Evolutionary conservation across 306 rosid genomes (phyloP).

Genomic region (Gynostemma pentaphyllum): DNA sequence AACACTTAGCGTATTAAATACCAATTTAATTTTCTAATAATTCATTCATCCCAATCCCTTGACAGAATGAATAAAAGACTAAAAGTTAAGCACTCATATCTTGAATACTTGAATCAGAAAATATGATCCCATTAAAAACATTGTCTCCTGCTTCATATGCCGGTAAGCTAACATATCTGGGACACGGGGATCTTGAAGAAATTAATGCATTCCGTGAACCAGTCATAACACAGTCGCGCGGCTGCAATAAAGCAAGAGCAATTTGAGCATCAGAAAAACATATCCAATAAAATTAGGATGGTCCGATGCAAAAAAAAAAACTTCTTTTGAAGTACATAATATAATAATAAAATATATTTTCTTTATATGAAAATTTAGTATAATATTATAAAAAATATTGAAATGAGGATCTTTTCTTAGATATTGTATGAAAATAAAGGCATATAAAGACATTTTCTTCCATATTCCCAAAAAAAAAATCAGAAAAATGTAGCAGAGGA

Average conservation of each 20-base stretch:
- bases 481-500: no score
- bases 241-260: slow-evolving; percentile 32
- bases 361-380: no score
- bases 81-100: background rate
- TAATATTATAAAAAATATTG: no score
- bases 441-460: no score
- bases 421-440: no score
- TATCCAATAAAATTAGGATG: background rate
- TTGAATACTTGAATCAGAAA: background rate
- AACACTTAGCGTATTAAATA: no score
- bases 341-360: no score
- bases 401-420: no score
- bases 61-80: no score
- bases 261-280: background rate
- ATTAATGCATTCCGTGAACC: slow-evolving; percentile 29
- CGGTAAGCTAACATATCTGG: slow-evolving; percentile 66
- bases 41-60: no score
- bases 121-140: background rate
- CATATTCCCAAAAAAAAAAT: no score
- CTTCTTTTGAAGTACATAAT: background rate
- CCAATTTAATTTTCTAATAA: no score
- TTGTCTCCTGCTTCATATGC: slow-evolving; percentile 30
- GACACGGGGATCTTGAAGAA: slow-evolving; percentile 54
- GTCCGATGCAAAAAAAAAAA: background rate
- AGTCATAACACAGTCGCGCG: slow-evolving; percentile 52